Evolutionary conservation across 139 green algal species (phyloP), one percentile per base, ranked within the genome.

Genomic region (Pedinophyceae sp.): DNA sequence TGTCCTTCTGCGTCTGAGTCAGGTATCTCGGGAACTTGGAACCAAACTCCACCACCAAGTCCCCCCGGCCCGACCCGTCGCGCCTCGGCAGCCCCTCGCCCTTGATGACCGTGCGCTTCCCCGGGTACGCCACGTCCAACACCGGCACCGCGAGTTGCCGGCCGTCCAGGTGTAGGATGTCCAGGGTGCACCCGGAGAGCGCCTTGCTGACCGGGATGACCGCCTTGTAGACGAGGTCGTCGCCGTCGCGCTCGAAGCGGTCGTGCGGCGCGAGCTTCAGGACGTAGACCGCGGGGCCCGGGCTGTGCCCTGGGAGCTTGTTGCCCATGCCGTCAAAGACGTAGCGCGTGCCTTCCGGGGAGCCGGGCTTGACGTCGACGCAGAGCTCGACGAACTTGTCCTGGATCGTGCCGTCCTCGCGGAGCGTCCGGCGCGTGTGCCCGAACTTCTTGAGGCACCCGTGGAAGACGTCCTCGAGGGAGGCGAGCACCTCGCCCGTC

Each of bases 281-380:
- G 20, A 30, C 23, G 49, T 55, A 55, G 16, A 55, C 49, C 23
- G 29, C n/a, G 7, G 49, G 29, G 22, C 49, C 49, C 16, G 49
- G 24, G 20, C 22, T 55, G 20, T 38, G 6, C 49, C 49, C 49
- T 6, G 49, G 49, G 5, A 55, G 20, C 49, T 29, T 16, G 49
- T 55, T 27, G 49, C 49, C 49, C 49, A 38, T 29, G 24, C 49
- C 49, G n/a, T 55, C 49, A 29, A 55, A 55, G 20, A 55, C 49
- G 49, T 24, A 38, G 20, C 22, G 27, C 20, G 49, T 55, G 20
- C 49, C 49, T 6, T n/a, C 19, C 20, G 27, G 27, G 20, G 24
- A 39, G 17, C 49, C 49, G 4, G 49, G 49, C 24, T 29, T 55
- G 24, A 55, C 34, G 49, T 27, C 24, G 5, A 55, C 29, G 49